A percentile compares a stretch with the other conserved stretches of the same genome.
These are phyloP conservation scores for Diaporthe vaccinii DNA, from an alignment of 2,329 filamentous ascomycete genomes.

Conservation along the genomic window DNA sequence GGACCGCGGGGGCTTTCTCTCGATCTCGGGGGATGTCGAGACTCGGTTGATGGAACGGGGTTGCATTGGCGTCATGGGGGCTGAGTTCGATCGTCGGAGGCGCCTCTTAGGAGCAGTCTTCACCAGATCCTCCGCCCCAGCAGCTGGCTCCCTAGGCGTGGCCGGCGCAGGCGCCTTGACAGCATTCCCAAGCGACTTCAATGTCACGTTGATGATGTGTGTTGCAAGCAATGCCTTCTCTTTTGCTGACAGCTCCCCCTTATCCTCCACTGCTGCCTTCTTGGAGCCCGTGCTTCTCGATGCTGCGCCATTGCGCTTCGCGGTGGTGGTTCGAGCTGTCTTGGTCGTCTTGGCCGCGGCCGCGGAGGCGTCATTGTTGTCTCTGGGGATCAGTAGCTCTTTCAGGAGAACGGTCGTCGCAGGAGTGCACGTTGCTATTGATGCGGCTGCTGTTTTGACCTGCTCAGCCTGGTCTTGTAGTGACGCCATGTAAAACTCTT, in stretches of 20 bases:
- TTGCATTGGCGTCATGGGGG: constrained; percentile 72
- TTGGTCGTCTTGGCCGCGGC: constrained; percentile 45
- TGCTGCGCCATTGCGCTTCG: constrained; percentile 45
- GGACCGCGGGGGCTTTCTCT: constrained; percentile 51
- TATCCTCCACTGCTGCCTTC: constrained; percentile 49
- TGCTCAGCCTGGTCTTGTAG: constrained; percentile 57
- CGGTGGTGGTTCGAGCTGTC: constrained; percentile 44
- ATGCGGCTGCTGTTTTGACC: constrained; percentile 61
- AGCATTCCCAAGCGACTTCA: constrained; percentile 78
- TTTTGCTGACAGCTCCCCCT: constrained; percentile 62
- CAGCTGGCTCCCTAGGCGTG: constrained; percentile 50
- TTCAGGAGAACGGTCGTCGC: constrained; percentile 60
- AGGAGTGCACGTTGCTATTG: constrained; percentile 62
- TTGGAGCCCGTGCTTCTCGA: constrained; percentile 48
- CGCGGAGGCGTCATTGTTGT: constrained; percentile 41
- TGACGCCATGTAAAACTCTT: constrained; percentile 54
- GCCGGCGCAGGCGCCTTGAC: constrained; percentile 62
- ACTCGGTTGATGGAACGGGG: constrained; percentile 73
- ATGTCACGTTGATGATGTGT: constrained; percentile 77
- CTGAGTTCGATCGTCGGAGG: constrained; percentile 68
- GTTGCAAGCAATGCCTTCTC: constrained; percentile 79
- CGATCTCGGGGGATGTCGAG: constrained; percentile 63
- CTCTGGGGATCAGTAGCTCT: constrained; percentile 58
- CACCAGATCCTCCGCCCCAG: constrained; percentile 53
- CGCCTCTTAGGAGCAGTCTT: constrained; percentile 56